These are phyloP conservation scores for Raffaelea albimanens DNA, from an alignment of 2,329 filamentous ascomycete species.

Conservation along the genomic window DNA sequence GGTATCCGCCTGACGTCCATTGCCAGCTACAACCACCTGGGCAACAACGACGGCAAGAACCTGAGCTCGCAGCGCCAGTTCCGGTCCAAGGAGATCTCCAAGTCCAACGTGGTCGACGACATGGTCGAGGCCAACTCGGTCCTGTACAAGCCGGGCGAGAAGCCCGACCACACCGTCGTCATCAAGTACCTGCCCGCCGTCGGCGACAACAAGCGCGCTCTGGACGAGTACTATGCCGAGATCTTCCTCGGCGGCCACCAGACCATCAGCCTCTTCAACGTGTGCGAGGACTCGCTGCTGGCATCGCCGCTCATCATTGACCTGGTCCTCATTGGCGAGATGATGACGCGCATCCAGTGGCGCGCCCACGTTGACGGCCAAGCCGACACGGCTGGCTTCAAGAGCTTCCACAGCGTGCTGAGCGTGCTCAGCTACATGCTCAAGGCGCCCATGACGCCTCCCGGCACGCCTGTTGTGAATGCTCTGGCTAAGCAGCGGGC, in stretches of 20 bases:
- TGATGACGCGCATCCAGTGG: conserved; percentile 98
- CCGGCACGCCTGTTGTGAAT: conserved; percentile 93
- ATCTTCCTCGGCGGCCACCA: conserved; percentile 99
- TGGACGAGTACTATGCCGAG: conserved; percentile 98
- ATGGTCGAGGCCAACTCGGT: conserved; percentile 96
- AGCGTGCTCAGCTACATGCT: conserved; percentile 99
- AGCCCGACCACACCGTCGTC: conserved; percentile 95
- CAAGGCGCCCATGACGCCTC: conserved; percentile 86
- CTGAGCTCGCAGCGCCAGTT: conserved; percentile 96
- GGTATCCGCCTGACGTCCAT: conserved; percentile 99
- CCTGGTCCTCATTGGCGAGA: conserved; percentile 82
- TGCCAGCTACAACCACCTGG: conserved; percentile 97
- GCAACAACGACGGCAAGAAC: conserved; percentile 99
- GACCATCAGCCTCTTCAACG: conserved; percentile 97
- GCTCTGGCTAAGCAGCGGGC: conserved; percentile 91
- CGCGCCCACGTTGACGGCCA: conserved; percentile 48
- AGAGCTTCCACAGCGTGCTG: conserved; percentile 92
- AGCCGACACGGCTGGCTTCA: conserved; percentile 54
- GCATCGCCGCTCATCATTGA: conserved; percentile 97
- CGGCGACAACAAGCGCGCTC: conserved; percentile 95
- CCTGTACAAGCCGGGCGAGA: conserved; percentile 84
- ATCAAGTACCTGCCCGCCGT: conserved; percentile 99
- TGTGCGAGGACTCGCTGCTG: conserved; percentile 95
- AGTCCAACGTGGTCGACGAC: conserved; percentile 98
- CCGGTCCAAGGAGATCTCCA: conserved; percentile 99